A percentile compares a stretch with the other conserved stretches of the same genome.
Evolutionary conservation across 129 eudicot species (phyloP).

Genomic region (Solidago caesia): DNA sequence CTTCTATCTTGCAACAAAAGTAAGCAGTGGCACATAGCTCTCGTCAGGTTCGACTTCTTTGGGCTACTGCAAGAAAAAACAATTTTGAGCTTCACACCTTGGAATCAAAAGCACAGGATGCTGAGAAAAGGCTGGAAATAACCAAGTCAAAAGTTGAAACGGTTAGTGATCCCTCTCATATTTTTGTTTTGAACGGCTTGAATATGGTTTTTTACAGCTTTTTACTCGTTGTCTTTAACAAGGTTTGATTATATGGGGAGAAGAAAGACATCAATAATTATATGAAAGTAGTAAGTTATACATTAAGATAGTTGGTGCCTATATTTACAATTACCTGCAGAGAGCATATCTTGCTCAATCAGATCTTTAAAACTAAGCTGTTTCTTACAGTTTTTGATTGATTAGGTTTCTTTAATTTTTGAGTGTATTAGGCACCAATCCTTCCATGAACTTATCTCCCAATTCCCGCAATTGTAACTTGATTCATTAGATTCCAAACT

Average conservation of each 20-base stretch:
- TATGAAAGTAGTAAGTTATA: not conserved
- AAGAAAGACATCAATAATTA: not conserved
- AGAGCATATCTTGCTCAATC: not conserved
- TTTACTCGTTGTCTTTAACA: not conserved
- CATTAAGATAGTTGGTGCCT: not conserved
- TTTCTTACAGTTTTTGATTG: not conserved
- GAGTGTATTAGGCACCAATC: no score
- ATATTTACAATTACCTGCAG: not conserved
- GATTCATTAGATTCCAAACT: no score
- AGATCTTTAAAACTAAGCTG: not conserved
- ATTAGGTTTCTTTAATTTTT: no score
- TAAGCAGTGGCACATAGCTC: constrained; percentile 26
- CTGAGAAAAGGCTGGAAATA: constrained; percentile 48
- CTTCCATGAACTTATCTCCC: no score
- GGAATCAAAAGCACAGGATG: constrained; percentile 62
- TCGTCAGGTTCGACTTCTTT: constrained; percentile 63
- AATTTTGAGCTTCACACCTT: constrained; percentile 61
- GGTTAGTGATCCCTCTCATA: constrained; percentile 39
- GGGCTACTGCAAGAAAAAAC: constrained; percentile 65
- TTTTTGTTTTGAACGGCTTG: not conserved
- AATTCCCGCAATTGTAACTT: no score
- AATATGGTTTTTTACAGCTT: not conserved
- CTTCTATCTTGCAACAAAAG: constrained; percentile 16
- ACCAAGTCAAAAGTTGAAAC: constrained; percentile 53
- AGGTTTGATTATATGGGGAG: not conserved